Percentiles rank a stretch among this genome's conserved stretches.
Conservation (phyloP, 169 alveolate species). For the Plasmodium billcollinsi region DNA sequence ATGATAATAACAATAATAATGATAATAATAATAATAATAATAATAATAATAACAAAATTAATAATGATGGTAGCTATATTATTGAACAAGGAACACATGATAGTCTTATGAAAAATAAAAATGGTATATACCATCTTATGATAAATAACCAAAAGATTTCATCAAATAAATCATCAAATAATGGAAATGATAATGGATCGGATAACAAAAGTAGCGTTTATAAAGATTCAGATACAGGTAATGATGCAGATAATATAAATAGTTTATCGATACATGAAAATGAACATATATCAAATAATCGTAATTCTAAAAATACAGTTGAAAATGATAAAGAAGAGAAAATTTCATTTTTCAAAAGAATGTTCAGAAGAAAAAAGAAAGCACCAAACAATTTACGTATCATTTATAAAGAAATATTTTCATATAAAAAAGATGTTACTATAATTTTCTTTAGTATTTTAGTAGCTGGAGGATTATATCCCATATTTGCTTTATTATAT, state of each 20-base stretch:
- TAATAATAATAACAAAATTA: background rate
- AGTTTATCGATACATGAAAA: background rate
- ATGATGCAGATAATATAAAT: slow-evolving; percentile 3
- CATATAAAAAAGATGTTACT: slow-evolving; percentile 32
- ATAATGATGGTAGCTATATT: slow-evolving; percentile 42
- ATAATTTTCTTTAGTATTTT: slow-evolving; percentile 35
- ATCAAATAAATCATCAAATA: background rate
- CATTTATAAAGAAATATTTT: slow-evolving; percentile 65
- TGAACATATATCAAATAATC: background rate
- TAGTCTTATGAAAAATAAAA: slow-evolving; percentile 76
- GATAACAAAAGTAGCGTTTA: slow-evolving; percentile 53
- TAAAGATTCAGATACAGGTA: slow-evolving; percentile 29
- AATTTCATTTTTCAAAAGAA: slow-evolving; percentile 23
- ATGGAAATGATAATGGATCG: slow-evolving; percentile 13
- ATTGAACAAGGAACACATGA: slow-evolving; percentile 84
- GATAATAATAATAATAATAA: background rate
- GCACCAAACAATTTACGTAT: slow-evolving; percentile 25
- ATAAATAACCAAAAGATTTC: slow-evolving; percentile 65
- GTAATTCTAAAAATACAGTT: background rate
- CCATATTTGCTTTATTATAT: slow-evolving; percentile 55
- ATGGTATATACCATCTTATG: slow-evolving; percentile 80
- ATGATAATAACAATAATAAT: background rate
- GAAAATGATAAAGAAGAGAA: background rate
- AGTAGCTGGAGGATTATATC: slow-evolving; percentile 76
- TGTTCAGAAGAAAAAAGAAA: slow-evolving; percentile 45